Percentiles rank a stretch among this genome's conserved stretches.
Conservation (phyloP, 148 eudicot species). For the Spergularia marina region DNA sequence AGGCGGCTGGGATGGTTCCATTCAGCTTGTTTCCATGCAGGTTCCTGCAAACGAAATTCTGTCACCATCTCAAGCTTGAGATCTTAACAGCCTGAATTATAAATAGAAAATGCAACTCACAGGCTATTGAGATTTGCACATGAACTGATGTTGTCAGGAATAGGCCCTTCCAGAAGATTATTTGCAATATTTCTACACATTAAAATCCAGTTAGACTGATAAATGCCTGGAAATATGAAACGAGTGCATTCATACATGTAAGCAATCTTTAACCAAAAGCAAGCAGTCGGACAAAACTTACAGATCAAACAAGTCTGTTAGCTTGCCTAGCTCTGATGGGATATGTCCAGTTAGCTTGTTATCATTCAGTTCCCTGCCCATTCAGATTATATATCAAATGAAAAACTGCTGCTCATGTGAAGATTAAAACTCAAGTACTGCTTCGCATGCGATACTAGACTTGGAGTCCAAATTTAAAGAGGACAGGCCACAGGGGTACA, state of each 20-base stretch:
- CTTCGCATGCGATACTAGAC: not conserved
- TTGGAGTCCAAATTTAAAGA: not conserved
- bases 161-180: slow-evolving; percentile 77
- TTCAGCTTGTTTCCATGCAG: slow-evolving; percentile 76
- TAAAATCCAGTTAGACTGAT: not conserved
- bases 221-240: too few relatives aligned
- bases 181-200: slow-evolving; percentile 78
- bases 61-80: not conserved
- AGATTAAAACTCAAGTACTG: not conserved
- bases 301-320: slow-evolving; percentile 93
- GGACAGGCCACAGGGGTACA: not conserved
- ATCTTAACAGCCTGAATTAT: not conserved
- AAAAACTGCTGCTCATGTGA: not conserved
- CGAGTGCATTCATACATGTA: too few relatives aligned
- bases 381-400: not conserved
- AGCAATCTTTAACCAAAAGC: too few relatives aligned
- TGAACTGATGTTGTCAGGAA: slow-evolving; percentile 83
- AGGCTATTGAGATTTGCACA: slow-evolving; percentile 95
- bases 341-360: slow-evolving; percentile 75
- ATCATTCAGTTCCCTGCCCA: slow-evolving; percentile 78
- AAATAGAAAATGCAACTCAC: slow-evolving; percentile 40
- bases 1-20: slow-evolving; percentile 76
- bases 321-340: slow-evolving; percentile 90
- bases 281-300: slow-evolving; percentile 25
- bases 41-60: slow-evolving; percentile 42